phyloP scores from a whole-genome alignment of 805 yeast species.

The Schwanniomyces pseudopolymorphus region DNA sequence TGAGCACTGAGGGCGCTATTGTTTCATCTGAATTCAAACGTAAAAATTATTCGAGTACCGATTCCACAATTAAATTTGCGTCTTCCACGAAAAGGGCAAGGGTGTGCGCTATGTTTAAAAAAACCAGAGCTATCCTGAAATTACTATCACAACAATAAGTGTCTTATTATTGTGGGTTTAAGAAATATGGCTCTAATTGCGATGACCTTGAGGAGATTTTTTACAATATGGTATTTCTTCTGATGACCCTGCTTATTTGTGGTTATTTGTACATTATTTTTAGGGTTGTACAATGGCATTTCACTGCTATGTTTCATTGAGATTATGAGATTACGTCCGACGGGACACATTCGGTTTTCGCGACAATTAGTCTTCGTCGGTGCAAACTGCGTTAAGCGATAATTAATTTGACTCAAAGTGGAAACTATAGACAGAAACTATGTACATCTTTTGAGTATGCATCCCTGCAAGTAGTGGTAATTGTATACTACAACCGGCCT shows the following conservation, averaged over 20 bases:
- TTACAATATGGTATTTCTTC: too few relatives aligned
- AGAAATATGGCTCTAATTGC: too few relatives aligned
- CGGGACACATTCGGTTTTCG: not conserved
- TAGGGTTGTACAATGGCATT: too few relatives aligned
- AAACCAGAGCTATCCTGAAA: too few relatives aligned
- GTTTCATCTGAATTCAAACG: not conserved
- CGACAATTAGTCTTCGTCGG: not conserved
- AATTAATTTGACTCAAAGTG: not conserved
- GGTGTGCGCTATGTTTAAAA: too few relatives aligned
- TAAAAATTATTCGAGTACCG: not conserved
- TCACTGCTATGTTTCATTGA: too few relatives aligned
- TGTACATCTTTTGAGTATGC: not conserved
- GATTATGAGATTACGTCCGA: not conserved
- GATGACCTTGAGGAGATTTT: too few relatives aligned
- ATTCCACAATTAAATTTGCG: not conserved
- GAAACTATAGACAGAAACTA: not conserved
- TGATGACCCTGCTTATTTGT: too few relatives aligned
- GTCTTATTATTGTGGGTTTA: too few relatives aligned
- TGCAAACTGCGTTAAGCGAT: not conserved
- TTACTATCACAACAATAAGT: too few relatives aligned
- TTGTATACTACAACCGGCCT: not conserved
- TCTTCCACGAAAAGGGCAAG: too few relatives aligned
- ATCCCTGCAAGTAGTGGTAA: not conserved
- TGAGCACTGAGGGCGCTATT: not conserved
- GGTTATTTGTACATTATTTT: not conserved